These are phyloP conservation scores for Podospora conica DNA, from an alignment of 495 filamentous ascomycete species.

Conservation along the genomic window DNA sequence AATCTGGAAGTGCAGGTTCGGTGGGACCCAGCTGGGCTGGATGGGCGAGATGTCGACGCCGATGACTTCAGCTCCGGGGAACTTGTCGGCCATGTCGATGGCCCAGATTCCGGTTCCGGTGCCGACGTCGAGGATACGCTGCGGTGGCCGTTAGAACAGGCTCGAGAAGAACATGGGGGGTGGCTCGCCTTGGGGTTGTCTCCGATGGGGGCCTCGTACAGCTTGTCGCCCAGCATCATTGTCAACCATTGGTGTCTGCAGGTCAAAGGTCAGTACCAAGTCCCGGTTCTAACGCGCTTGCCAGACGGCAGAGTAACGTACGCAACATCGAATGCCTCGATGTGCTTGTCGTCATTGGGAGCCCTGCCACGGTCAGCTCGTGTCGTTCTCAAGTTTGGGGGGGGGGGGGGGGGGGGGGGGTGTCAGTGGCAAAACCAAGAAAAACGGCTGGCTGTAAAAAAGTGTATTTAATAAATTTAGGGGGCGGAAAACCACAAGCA, in stretches of 20 bases:
- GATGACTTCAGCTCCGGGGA: conserved; percentile 42
- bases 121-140: conserved; percentile 17
- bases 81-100: conserved; percentile 9
- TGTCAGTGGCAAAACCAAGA: too few species aligned
- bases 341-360: conserved; percentile 23
- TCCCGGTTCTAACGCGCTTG: not conserved
- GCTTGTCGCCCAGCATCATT: conserved; percentile 44
- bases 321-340: conserved; percentile 25
- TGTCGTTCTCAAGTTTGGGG: conserved; percentile 6
- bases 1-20: conserved; percentile 44
- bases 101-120: conserved; percentile 27
- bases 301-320: not conserved
- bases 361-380: conserved; percentile 9
- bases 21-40: conserved; percentile 35
- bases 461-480: too few species aligned
- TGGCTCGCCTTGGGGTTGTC: conserved; percentile 1
- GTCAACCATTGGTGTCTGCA: conserved; percentile 13
- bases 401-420: too few species aligned
- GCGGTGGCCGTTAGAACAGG: conserved; percentile 20
- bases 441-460: too few species aligned
- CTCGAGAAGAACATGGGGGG: not conserved
- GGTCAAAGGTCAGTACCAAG: not conserved
- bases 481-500: too few species aligned
- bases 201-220: conserved; percentile 46
- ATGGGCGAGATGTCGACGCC: conserved; percentile 47